Percentiles rank a stretch among this genome's conserved stretches.
These are phyloP conservation scores for Coffea humblotiana DNA, from an alignment of 305 asterid genomes.

Conservation along the genomic window DNA sequence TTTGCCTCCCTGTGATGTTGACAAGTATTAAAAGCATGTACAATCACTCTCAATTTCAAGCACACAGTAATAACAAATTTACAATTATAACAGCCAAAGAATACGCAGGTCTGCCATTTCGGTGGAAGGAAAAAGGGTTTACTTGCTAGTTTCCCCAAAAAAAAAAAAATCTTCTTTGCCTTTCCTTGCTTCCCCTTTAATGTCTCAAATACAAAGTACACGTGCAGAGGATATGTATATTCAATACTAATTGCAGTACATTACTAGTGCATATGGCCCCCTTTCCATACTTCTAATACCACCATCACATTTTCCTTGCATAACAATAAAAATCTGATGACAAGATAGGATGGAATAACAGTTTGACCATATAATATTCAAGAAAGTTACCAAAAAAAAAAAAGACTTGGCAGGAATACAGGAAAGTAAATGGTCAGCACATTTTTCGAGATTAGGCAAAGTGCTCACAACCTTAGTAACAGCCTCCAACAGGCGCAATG, in stretches of 20 bases:
- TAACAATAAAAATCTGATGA: neutral
- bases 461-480: neutral
- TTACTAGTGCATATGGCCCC: neutral
- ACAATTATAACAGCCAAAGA: neutral
- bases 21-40: constrained; percentile 12
- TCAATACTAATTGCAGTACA: neutral
- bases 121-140: neutral
- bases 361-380: neutral
- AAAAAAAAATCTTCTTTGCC: neutral
- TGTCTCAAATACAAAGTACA: neutral
- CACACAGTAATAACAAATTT: neutral
- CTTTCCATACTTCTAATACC: neutral
- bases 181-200: neutral
- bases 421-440: neutral
- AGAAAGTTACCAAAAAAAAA: neutral
- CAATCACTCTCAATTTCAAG: neutral
- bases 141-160: neutral
- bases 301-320: neutral
- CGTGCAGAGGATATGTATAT: too few relatives aligned
- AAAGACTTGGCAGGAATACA: neutral
- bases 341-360: neutral
- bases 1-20: constrained; percentile 45
- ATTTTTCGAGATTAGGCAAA: neutral
- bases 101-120: neutral
- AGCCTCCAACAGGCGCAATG: neutral